Conservation (phyloP, 176 grass and related monocot genomes). For the Themeda triandra region DNA sequence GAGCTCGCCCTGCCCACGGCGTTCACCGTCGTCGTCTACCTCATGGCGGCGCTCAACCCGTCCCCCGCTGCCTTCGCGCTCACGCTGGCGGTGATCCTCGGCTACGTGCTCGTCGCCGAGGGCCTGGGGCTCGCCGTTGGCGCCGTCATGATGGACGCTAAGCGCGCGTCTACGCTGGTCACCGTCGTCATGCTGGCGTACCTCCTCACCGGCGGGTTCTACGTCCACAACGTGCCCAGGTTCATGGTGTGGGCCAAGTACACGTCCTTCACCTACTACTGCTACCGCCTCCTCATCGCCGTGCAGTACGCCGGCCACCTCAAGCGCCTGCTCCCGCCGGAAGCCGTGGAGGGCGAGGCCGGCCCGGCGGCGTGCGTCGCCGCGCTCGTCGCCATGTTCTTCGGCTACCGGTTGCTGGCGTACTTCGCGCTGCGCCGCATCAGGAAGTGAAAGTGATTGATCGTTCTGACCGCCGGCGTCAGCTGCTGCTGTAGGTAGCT, state of each 20-base stretch:
- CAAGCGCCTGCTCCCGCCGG: not conserved
- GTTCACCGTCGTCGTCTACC: conserved; percentile 75
- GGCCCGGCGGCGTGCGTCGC: conserved; percentile 14
- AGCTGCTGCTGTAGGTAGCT: not conserved
- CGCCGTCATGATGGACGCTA: conserved; percentile 86
- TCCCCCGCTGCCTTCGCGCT: conserved; percentile 57
- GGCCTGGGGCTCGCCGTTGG: conserved; percentile 80
- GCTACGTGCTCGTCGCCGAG: conserved; percentile 77
- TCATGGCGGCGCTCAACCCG: conserved; percentile 83
- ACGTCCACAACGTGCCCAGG: conserved; percentile 66
- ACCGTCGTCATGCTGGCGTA: conserved; percentile 87
- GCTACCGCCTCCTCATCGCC: conserved; percentile 74
- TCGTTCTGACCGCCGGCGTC: not conserved
- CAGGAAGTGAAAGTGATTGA: conserved; percentile 47
- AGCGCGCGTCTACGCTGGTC: conserved; percentile 71
- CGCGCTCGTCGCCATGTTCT: conserved; percentile 68
- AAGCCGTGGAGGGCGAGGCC: conserved; percentile 20
- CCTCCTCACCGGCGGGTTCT: conserved; percentile 90
- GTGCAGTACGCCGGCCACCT: conserved; percentile 65
- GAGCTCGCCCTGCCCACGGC: conserved; percentile 76
- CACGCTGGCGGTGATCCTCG: conserved; percentile 55
- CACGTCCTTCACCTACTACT: conserved; percentile 91
- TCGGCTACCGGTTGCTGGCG: conserved; percentile 66
- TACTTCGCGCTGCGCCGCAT: conserved; percentile 68
- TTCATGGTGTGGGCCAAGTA: conserved; percentile 95